Evolutionary conservation across 352 stramenopile species (phyloP).

Genomic region (Phytopythium boreale): DNA sequence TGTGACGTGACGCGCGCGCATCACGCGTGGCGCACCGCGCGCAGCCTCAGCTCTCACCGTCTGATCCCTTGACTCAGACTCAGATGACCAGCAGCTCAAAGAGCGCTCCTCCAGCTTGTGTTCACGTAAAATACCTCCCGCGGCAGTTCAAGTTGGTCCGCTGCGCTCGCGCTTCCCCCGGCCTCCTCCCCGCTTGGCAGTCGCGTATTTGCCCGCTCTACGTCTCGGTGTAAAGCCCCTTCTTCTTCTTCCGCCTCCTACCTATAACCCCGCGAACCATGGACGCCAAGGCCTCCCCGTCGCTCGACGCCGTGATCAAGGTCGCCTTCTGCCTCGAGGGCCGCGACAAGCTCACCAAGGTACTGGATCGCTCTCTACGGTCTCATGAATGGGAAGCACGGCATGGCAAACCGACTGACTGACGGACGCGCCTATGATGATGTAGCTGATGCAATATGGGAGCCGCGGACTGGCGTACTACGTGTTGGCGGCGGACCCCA

Average conservation of each 20-base stretch:
- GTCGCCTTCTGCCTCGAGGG: slow-evolving; percentile 80
- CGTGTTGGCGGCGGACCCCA: slow-evolving; percentile 71
- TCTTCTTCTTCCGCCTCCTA: too few species aligned
- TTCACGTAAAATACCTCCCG: slow-evolving; percentile 1
- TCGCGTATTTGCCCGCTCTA: slow-evolving; percentile 2
- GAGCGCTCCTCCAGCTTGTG: too few species aligned
- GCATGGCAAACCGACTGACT: background rate
- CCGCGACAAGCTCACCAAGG: slow-evolving; percentile 87
- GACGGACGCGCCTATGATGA: background rate
- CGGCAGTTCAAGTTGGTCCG: slow-evolving; percentile 9
- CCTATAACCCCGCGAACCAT: slow-evolving; percentile 20
- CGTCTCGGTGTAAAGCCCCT: background rate
- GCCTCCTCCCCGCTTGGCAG: background rate
- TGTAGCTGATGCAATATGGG: slow-evolving; percentile 77
- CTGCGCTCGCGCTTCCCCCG: background rate
- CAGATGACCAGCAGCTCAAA: too few species aligned
- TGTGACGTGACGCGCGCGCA: slow-evolving; percentile 5
- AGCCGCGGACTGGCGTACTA: slow-evolving; percentile 80
- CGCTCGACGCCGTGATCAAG: slow-evolving; percentile 57
- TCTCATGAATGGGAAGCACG: too few species aligned
- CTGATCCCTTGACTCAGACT: slow-evolving; percentile 3
- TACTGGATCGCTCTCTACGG: too few species aligned
- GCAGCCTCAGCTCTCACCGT: background rate
- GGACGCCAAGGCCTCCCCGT: slow-evolving; percentile 54
- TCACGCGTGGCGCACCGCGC: background rate